Conservation (phyloP, 306 rosid species). For the Trifolium fragiferum region DNA sequence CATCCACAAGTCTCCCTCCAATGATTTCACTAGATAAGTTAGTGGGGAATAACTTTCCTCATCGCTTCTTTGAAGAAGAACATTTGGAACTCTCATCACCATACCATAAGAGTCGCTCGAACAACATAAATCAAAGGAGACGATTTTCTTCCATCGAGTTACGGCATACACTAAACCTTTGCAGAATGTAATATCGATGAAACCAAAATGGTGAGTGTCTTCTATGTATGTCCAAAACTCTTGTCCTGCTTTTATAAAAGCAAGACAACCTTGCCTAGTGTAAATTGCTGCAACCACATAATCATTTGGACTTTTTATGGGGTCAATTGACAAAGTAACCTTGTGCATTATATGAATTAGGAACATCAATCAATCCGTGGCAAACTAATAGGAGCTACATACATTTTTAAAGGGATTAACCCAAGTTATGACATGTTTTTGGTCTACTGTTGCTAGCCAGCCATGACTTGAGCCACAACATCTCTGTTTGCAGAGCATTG, state of each 20-base stretch:
- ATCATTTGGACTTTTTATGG: neutral
- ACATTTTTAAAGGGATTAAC: constrained; percentile 11
- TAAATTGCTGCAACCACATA: constrained; percentile 18
- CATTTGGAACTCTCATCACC: neutral
- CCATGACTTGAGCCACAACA: constrained; percentile 25
- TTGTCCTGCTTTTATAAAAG: constrained; percentile 22
- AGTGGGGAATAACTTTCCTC: neutral
- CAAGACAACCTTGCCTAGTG: neutral
- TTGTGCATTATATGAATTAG: no score
- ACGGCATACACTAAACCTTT: neutral
- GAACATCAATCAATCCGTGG: no score
- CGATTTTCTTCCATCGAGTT: neutral
- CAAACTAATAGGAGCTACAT: neutral
- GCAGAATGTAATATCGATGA: neutral
- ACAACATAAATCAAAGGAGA: neutral
- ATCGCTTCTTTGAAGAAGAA: no score
- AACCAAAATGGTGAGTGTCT: neutral
- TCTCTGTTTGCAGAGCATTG: neutral
- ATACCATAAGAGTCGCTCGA: neutral
- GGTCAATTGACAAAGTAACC: neutral
- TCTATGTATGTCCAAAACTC: constrained; percentile 5
- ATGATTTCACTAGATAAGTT: constrained; percentile 4
- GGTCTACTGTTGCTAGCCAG: neutral
- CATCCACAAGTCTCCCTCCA: constrained; percentile 11
- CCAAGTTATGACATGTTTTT: neutral